phyloP scores from a whole-genome alignment of 2,329 filamentous ascomycete species.

The Ophiostoma pallidulum region DNA sequence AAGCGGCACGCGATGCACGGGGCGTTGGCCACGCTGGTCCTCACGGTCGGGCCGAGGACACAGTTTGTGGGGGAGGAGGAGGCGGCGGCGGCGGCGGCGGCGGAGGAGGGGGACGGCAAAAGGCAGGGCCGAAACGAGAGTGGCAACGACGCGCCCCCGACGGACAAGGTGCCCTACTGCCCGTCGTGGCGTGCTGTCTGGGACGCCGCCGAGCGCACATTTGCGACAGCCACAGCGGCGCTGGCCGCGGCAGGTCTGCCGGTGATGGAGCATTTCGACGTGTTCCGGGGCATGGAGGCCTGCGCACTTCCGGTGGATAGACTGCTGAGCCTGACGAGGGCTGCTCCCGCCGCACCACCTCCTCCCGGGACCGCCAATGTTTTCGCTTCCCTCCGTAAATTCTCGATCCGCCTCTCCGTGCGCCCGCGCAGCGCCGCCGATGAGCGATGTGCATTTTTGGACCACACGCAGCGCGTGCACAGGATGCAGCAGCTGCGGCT shows the following conservation, averaged over 20 bases:
- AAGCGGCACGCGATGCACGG: not conserved
- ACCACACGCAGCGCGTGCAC: not conserved
- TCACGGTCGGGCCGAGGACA: not conserved
- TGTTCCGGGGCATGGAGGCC: not conserved
- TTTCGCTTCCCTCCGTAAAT: conserved; percentile 1
- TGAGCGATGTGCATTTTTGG: not conserved
- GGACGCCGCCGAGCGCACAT: not conserved
- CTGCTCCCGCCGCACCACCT: no score
- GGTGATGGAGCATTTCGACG: not conserved
- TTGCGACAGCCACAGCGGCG: not conserved
- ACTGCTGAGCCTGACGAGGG: no score
- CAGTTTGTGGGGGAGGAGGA: not conserved
- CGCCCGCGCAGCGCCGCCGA: not conserved
- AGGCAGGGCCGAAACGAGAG: not conserved
- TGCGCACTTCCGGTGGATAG: not conserved
- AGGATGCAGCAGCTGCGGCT: no score
- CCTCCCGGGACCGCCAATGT: no score
- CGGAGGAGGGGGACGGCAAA: no score
- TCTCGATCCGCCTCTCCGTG: not conserved
- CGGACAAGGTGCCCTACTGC: conserved; percentile 1
- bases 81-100: no score
- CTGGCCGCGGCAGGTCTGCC: not conserved
- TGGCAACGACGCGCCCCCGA: not conserved
- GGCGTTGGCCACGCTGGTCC: not conserved
- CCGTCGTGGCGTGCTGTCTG: not conserved